These are phyloP conservation scores for Colletotrichum karsti DNA, from an alignment of 2,329 filamentous ascomycete species.

Conservation along the genomic window DNA sequence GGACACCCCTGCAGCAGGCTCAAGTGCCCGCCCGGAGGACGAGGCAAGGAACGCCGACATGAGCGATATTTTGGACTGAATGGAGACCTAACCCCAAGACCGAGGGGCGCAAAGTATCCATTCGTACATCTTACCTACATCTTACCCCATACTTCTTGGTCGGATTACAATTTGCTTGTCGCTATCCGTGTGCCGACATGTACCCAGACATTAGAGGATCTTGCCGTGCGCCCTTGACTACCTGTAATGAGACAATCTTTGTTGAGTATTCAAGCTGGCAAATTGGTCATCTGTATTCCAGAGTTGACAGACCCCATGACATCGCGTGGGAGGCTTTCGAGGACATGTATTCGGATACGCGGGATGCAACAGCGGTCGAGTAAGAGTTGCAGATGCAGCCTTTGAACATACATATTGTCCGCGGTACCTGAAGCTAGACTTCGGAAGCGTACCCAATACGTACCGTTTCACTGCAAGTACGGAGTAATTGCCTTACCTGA, in stretches of 20 bases:
- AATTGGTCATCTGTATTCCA: not conserved
- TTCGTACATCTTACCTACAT: not conserved
- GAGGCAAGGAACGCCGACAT: conserved; percentile 1
- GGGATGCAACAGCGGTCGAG: not conserved
- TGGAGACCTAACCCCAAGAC: not conserved
- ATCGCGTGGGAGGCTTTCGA: too few species aligned
- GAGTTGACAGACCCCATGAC: not conserved
- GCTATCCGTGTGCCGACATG: not conserved
- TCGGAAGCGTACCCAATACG: not conserved
- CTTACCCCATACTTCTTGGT: not conserved
- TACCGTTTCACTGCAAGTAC: not conserved
- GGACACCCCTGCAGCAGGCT: not conserved
- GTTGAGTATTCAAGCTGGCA: too few species aligned
- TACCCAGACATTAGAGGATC: not conserved
- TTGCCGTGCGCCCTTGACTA: not conserved
- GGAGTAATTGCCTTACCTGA: too few species aligned
- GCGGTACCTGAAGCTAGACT: not conserved
- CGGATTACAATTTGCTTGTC: not conserved
- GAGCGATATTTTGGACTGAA: conserved; percentile 14
- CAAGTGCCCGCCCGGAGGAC: not conserved
- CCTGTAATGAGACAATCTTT: too few species aligned
- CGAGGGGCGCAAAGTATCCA: not conserved
- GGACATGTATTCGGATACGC: not conserved
- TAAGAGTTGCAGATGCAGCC: not conserved
- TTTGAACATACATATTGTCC: not conserved